Percentiles rank a stretch among this genome's conserved stretches.
Evolutionary conservation across 1,284 basidiomycete species (phyloP).

Genomic region (Ceratobasidium sp.): DNA sequence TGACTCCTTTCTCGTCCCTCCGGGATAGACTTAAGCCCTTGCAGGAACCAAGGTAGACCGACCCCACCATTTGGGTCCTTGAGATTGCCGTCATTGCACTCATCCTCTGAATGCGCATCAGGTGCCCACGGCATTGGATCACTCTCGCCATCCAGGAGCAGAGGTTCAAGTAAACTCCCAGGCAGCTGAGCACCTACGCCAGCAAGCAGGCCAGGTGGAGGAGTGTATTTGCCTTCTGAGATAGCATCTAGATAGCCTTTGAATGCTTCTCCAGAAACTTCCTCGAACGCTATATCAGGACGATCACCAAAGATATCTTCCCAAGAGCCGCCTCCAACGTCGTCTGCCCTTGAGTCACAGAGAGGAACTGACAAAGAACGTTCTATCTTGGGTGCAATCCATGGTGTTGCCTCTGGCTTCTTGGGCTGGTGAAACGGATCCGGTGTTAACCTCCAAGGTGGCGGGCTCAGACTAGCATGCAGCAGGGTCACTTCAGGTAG

Average conservation of each 20-base stretch:
- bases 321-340: neutral
- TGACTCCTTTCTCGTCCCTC: neutral
- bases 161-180: neutral
- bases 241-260: neutral
- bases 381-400: neutral
- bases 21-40: neutral
- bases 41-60: neutral
- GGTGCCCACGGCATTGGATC: neutral
- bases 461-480: neutral
- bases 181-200: neutral
- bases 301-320: neutral
- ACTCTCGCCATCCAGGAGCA: neutral
- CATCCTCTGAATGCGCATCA: neutral
- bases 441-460: neutral
- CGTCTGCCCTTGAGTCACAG: neutral
- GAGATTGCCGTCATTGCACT: neutral
- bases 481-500: neutral
- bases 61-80: neutral
- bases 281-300: neutral
- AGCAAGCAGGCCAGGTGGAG: neutral
- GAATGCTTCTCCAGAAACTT: neutral
- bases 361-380: neutral
- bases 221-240: neutral
- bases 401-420: neutral
- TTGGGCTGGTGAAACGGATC: neutral